phyloP scores from a whole-genome alignment of 164 flowering plant genomes.

The Amborella trichopoda region DNA sequence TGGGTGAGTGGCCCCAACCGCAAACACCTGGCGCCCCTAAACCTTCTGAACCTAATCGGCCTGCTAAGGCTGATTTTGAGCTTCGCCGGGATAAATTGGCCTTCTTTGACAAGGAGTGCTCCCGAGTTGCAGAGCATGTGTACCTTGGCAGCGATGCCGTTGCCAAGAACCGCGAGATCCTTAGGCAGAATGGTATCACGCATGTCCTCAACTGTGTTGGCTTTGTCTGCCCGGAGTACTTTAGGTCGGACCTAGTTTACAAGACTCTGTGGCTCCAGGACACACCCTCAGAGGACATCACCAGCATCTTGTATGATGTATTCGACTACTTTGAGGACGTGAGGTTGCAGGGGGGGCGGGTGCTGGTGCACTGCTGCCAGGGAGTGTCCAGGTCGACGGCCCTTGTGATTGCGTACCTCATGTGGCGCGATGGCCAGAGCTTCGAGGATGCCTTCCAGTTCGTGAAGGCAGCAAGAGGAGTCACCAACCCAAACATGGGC shows the following conservation, averaged over 20 bases:
- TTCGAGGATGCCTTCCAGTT: slow-evolving; percentile 73
- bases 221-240: slow-evolving; percentile 84
- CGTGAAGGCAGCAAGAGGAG: slow-evolving; percentile 74
- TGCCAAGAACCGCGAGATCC: slow-evolving; percentile 56
- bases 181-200: slow-evolving; percentile 54
- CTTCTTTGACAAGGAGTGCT: slow-evolving; percentile 78
- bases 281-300: slow-evolving; percentile 75
- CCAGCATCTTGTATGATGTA: slow-evolving; percentile 78
- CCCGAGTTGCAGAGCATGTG: slow-evolving; percentile 59
- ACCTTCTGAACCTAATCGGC: slow-evolving; percentile 8
- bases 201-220: slow-evolving; percentile 90
- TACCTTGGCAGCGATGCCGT: slow-evolving; percentile 75
- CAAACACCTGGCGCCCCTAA: slow-evolving; percentile 38
- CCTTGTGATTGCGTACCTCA: slow-evolving; percentile 76
- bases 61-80: slow-evolving; percentile 27
- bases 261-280: slow-evolving; percentile 86
- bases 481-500: slow-evolving; percentile 79
- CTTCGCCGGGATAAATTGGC: slow-evolving; percentile 63
- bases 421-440: slow-evolving; percentile 81
- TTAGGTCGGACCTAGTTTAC: slow-evolving; percentile 70
- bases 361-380: slow-evolving; percentile 80
- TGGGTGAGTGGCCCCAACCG: slow-evolving; percentile 55
- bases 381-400: slow-evolving; percentile 80
- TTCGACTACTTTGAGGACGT: slow-evolving; percentile 91
- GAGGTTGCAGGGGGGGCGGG: slow-evolving; percentile 60